These are phyloP conservation scores for Craspedostauros australis DNA, from an alignment of 108 stramenopile species.

Conservation along the genomic window DNA sequence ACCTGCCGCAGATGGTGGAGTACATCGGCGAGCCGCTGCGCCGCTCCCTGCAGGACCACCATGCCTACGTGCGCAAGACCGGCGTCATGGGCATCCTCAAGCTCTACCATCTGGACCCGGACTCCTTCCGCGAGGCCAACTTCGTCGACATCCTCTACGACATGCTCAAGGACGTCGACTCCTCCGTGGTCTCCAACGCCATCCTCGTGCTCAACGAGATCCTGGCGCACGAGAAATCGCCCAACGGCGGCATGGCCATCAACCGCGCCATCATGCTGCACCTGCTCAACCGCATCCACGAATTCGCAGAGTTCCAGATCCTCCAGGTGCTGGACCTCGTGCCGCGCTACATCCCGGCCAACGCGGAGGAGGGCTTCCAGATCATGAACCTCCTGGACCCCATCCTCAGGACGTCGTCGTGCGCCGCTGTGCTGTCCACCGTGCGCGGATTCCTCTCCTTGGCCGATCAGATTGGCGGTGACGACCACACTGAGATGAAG, in stretches of 20 bases:
- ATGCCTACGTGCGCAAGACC: slow-evolving; percentile 98
- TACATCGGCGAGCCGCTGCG: slow-evolving; percentile 89
- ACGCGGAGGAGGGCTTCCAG: slow-evolving; percentile 90
- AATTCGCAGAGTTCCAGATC: slow-evolving; percentile 97
- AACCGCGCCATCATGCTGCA: slow-evolving; percentile 92
- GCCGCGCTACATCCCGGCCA: slow-evolving; percentile 87
- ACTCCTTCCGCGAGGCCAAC: slow-evolving; percentile 60
- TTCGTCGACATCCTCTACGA: slow-evolving; percentile 94
- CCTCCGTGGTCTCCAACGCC: slow-evolving; percentile 92
- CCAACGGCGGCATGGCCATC: slow-evolving; percentile 94
- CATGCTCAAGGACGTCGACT: slow-evolving; percentile 95
- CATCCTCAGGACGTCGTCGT: slow-evolving; percentile 87
- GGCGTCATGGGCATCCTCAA: slow-evolving; percentile 98
- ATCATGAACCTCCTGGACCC: slow-evolving; percentile 99
- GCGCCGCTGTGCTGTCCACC: slow-evolving; percentile 93
- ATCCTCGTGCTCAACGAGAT: slow-evolving; percentile 96
- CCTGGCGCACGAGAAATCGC: slow-evolving; percentile 60
- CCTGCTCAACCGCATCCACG: slow-evolving; percentile 92
- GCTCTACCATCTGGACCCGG: slow-evolving; percentile 87
- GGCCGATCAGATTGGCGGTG: slow-evolving; percentile 74
- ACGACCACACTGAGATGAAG: slow-evolving; percentile 58
- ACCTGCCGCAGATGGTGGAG: slow-evolving; percentile 95
- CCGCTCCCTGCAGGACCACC: slow-evolving; percentile 75
- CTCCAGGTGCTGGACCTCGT: slow-evolving; percentile 91
- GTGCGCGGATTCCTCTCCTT: slow-evolving; percentile 91